Evolutionary conservation across 371 early-diverging fungal species (phyloP), one percentile per base, ranked within the genome.

Genomic region (Actinomucor elegans): DNA sequence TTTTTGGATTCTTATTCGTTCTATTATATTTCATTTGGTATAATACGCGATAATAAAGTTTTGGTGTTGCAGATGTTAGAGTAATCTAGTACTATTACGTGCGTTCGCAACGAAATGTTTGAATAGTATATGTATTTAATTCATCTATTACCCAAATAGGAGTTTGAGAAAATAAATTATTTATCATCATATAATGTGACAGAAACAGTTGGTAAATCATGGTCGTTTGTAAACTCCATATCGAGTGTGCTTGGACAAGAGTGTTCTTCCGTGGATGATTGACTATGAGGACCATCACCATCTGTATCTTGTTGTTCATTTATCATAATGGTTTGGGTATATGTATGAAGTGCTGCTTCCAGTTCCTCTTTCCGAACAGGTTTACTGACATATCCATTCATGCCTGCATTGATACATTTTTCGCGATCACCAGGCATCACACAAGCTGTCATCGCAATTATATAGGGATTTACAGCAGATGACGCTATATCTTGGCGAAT

Each of bases 381-480:
- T 32, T 79, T 79, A 23, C 75, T 66, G 5, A 66, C 54, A 43
- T 66, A 66, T 0, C 55, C 64, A 48, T 66, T 66, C 67, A 66
- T 70, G 14, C 79, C 79, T 4, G 77, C 65, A 10, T 68, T 59
- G 14, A 77, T 50, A 34, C 79, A 79, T 15, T 79, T 76, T 41
- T 79, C 79, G 1, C 71, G 63, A 29, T 79, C 79, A 6, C 79
- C 79, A 0, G 77, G 70, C 79, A 79, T 79, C 27, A 79, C 79
- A 35, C 79, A 79, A 0, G 80, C 80, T 1, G 80, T 79, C 70
- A 79, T 66, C 17, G 80, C 78, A 41, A 79, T 73, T n/a, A 79
- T 75, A 21, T 77, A 77, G 0, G 80, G 80, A 2, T 64, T 62
- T 9, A 59, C 57, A 0, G 55, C 21, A 10, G 69, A 57, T 2